These are phyloP conservation scores for maize (Zea mays) DNA, from an alignment of 176 grass and related monocot species.

Conservation along the genomic window DNA sequence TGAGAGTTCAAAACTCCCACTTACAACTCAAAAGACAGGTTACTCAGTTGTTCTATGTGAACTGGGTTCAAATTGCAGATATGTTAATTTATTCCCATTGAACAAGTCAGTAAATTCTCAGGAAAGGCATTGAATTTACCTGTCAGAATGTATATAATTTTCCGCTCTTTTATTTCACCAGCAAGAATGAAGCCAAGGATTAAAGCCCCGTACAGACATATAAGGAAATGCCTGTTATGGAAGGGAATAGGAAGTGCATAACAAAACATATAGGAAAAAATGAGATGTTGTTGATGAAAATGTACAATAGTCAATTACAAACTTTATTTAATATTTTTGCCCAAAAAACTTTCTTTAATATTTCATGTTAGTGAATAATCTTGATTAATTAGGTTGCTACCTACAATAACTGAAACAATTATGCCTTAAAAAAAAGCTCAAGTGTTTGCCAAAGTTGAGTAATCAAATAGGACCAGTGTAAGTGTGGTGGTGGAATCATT, in stretches of 20 bases:
- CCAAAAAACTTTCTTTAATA: constrained; percentile 4
- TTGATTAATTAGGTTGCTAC: constrained; percentile 13
- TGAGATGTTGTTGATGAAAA: no score
- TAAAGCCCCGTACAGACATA: constrained; percentile 75
- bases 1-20: not conserved
- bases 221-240: constrained; percentile 78
- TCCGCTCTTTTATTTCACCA: constrained; percentile 77
- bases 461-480: not conserved
- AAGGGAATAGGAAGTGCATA: constrained; percentile 28
- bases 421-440: not conserved
- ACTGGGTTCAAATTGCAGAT: not conserved
- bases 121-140: constrained; percentile 47
- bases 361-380: constrained; percentile 1
- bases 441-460: constrained; percentile 15
- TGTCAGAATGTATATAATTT: constrained; percentile 82
- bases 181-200: constrained; percentile 73
- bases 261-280: not conserved
- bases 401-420: not conserved
- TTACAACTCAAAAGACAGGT: not conserved
- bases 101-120: constrained; percentile 3
- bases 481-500: not conserved
- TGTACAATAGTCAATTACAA: not conserved
- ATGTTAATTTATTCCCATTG: constrained; percentile 2
- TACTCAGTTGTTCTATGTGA: not conserved
- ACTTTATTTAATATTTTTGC: not conserved